Evolutionary conservation across 2,329 filamentous ascomycete genomes (phyloP).

Genomic region (Daldinia sp.): DNA sequence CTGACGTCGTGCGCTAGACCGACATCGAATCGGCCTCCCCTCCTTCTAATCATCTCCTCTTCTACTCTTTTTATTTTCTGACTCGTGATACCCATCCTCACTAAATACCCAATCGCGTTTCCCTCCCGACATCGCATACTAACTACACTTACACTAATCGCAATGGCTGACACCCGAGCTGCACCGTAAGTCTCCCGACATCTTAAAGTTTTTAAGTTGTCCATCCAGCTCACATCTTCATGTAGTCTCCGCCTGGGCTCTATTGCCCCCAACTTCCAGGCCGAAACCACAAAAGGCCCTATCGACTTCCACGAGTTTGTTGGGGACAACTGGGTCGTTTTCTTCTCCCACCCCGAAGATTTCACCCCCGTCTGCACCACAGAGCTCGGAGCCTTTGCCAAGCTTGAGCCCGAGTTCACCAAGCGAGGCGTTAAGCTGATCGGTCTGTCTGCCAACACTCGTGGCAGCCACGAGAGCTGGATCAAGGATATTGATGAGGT

Average conservation of each 20-base stretch:
- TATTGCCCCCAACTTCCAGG: constrained; percentile 83
- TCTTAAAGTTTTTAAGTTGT: constrained; percentile 1
- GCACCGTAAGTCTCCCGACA: constrained; percentile 47
- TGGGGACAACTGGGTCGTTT: constrained; percentile 81
- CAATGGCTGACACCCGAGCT: constrained; percentile 49
- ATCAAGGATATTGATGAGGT: constrained; percentile 90
- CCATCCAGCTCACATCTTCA: constrained; percentile 2
- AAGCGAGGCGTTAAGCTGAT: constrained; percentile 92
- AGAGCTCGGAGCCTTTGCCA: constrained; percentile 92
- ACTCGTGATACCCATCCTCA: constrained; percentile 15
- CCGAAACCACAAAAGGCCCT: constrained; percentile 80
- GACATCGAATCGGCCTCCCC: neutral
- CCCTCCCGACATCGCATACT: neutral
- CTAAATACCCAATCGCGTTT: constrained; percentile 1
- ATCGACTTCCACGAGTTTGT: constrained; percentile 89
- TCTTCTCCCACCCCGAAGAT: constrained; percentile 90
- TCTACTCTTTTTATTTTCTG: neutral
- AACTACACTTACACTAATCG: constrained; percentile 22
- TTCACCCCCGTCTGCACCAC: constrained; percentile 97
- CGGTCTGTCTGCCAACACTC: constrained; percentile 87
- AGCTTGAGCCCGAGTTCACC: constrained; percentile 87
- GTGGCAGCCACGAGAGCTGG: constrained; percentile 87
- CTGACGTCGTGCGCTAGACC: constrained; percentile 7
- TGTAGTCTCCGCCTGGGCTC: constrained; percentile 73
- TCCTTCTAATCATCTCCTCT: neutral